Evolutionary conservation across 2,329 filamentous ascomycete genomes (phyloP), one percentile per base, ranked within the genome.

Genomic region (Pseudocercospora pini-densiflorae): DNA sequence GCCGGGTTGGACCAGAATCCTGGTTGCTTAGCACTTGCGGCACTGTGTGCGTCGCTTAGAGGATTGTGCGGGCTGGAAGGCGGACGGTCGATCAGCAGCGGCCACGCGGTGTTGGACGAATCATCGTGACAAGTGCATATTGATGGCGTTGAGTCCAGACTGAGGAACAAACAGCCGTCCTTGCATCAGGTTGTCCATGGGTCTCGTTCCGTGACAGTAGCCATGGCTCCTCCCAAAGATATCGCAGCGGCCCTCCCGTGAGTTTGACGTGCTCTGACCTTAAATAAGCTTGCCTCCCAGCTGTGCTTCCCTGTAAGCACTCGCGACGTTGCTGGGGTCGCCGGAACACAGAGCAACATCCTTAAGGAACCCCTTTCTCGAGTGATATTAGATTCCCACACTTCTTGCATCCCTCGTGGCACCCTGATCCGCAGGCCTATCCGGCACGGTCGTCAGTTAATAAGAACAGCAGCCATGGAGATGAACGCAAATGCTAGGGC

Each of bases 401-500:
- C 36, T 23, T 59, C 61, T 53, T 59, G 49, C 51, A 51, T 61
- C 33, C 36, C 59, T 53, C 65, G 60, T 53, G 60, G 40, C 58
- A 61, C 29, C 61, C 49, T 47, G 31, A 63, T 61, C 61, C 57
- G 43, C 36, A 33, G 36, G 31, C 55, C 59, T 29, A 33, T 8
- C 27, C 45, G 57, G 36, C 61, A 59, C 54, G 60, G 45, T 45
- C 64, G 45, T 54, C 45, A 54, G 33, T 24, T 33, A 29, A 40
- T 57, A 61, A 66, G 47, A 40, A 9, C 51, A 54, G 51, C 51
- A 29, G 51, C 40, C 59, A 70, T 68, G 69, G 69, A 71, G 65
- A 71, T 71, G 69, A 71, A 71, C 64, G 57, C 68, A 7, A 63
- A 67, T 55, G 59, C 43, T 27, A 63, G 51, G 59, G 69, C 67